These are phyloP conservation scores for Penicillium expansum DNA, from an alignment of 2,329 filamentous ascomycete genomes.

Conservation along the genomic window DNA sequence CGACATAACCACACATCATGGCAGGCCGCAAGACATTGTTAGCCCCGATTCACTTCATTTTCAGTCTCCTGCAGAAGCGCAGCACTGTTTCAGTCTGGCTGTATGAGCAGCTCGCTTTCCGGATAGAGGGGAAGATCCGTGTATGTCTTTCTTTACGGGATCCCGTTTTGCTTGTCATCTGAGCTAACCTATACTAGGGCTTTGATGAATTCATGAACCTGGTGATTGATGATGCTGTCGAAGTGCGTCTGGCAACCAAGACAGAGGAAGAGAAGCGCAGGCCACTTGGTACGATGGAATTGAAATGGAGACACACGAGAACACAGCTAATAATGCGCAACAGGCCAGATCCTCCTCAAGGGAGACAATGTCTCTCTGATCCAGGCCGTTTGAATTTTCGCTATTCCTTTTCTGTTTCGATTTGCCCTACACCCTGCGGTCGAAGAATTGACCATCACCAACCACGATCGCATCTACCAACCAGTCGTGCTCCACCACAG, in stretches of 20 bases:
- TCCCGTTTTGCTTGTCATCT: background rate
- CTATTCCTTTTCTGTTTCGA: conserved; percentile 13
- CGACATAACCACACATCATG: conserved; percentile 38
- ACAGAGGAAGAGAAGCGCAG: conserved; percentile 75
- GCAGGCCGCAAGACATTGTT: conserved; percentile 66
- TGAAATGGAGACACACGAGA: background rate
- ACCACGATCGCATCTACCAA: conserved; percentile 73
- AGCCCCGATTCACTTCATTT: conserved; percentile 83
- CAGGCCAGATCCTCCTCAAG: conserved; percentile 82
- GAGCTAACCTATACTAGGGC: conserved; percentile 56
- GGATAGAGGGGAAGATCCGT: conserved; percentile 95
- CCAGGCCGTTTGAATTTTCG: conserved; percentile 49
- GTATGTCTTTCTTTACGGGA: conserved; percentile 52
- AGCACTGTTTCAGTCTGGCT: conserved; percentile 92
- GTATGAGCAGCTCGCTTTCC: conserved; percentile 89
- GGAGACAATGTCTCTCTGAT: conserved; percentile 86
- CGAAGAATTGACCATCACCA: conserved; percentile 62
- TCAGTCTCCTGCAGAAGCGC: conserved; percentile 83
- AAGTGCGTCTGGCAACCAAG: conserved; percentile 83
- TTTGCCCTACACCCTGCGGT: conserved; percentile 29
- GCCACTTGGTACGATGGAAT: conserved; percentile 63
- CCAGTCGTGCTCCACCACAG: conserved; percentile 74
- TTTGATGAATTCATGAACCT: conserved; percentile 99
- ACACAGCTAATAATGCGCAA: background rate
- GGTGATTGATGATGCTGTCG: conserved; percentile 90